Percentiles rank a stretch among this genome's conserved stretches.
These are phyloP conservation scores for Eucalyptus dawsonii DNA, from an alignment of 345 rosid genomes.

Conservation along the genomic window DNA sequence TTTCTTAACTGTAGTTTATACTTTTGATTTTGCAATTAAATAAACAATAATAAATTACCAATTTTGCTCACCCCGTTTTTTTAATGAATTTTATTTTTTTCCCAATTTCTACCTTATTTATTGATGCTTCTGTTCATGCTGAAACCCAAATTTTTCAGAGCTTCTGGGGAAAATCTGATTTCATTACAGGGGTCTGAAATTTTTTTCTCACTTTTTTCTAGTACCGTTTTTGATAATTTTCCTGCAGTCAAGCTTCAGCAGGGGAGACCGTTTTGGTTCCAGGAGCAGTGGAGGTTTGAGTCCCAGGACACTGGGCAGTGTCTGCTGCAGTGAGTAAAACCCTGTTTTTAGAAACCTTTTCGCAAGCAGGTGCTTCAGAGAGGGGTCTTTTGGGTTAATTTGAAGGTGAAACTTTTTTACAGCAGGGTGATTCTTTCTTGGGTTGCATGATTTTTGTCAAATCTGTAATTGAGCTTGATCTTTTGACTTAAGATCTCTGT, in stretches of 20 bases:
- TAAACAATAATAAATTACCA: conserved; percentile 12
- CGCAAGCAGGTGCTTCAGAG: background rate
- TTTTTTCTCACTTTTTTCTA: background rate
- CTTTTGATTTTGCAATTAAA: conserved; percentile 45
- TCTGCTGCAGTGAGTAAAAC: background rate
- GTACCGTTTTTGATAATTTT: background rate
- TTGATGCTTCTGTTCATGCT: conserved; percentile 15
- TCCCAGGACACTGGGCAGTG: background rate
- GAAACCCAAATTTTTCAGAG: conserved; percentile 21
- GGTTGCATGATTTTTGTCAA: background rate
- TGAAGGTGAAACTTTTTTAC: background rate
- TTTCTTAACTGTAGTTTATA: conserved; percentile 87
- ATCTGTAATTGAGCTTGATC: background rate
- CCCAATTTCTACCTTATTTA: conserved; percentile 23
- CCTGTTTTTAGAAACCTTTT: background rate
- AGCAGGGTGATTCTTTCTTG: background rate
- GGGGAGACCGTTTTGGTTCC: background rate
- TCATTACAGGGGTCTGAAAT: background rate
- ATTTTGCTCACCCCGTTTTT: background rate
- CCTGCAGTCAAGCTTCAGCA: background rate
- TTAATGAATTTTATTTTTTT: background rate
- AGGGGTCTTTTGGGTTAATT: background rate
- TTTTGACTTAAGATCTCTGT: background rate
- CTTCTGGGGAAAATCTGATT: background rate
- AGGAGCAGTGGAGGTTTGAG: background rate